phyloP scores from a whole-genome alignment of 495 filamentous ascomycete species.

The Penicillium cosmopolitanum region DNA sequence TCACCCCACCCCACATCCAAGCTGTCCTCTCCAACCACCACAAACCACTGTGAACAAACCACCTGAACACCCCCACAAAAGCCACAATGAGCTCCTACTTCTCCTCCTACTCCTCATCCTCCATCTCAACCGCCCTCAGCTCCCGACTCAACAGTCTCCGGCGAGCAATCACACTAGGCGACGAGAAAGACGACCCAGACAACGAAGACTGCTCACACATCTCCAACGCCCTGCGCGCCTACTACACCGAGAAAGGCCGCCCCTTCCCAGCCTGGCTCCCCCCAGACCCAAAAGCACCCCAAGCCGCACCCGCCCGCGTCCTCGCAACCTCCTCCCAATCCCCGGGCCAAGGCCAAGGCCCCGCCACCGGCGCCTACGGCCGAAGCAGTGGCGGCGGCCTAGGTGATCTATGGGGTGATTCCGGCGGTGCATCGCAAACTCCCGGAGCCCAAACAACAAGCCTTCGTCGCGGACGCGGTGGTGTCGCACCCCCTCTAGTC shows the following conservation, averaged over 20 bases:
- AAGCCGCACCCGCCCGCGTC: constrained; percentile 55
- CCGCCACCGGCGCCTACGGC: constrained; percentile 34
- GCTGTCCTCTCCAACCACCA: constrained; percentile 20
- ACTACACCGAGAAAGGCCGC: constrained; percentile 88
- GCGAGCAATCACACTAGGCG: constrained; percentile 76
- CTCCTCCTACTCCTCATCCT: constrained; percentile 64
- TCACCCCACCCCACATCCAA: constrained; percentile 29
- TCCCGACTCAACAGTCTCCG: constrained; percentile 80
- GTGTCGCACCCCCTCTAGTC: constrained; percentile 26
- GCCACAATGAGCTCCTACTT: constrained; percentile 78
- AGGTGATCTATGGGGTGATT: constrained; percentile 84
- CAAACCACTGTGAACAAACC: neutral
- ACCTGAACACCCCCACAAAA: constrained; percentile 1
- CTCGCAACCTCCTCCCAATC: constrained; percentile 58
- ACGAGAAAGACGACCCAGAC: constrained; percentile 75
- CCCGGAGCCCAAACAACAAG: constrained; percentile 55
- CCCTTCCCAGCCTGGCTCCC: constrained; percentile 89
- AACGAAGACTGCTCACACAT: constrained; percentile 95
- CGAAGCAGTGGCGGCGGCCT: constrained; percentile 55
- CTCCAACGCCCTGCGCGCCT: constrained; percentile 89
- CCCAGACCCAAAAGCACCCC: constrained; percentile 76
- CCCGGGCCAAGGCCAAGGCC: constrained; percentile 41
- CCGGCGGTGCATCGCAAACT: constrained; percentile 44
- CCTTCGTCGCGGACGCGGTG: constrained; percentile 53
- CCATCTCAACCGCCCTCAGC: constrained; percentile 75